A percentile compares a stretch with the other conserved stretches of the same genome.
phyloP scores from a whole-genome alignment of 345 rosid genomes.

The Populus davidiana region DNA sequence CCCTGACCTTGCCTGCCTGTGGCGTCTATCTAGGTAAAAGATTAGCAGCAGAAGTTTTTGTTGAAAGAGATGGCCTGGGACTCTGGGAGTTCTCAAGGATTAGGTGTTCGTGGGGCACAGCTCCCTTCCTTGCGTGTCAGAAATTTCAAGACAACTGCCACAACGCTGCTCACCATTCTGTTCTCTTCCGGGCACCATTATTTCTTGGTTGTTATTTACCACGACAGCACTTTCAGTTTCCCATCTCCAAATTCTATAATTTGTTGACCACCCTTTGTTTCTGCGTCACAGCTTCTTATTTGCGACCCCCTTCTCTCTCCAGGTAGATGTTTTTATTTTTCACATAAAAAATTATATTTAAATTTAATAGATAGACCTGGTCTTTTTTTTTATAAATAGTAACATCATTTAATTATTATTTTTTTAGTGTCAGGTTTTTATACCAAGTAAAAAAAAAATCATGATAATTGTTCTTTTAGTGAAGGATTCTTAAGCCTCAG shows the following conservation, averaged over 20 bases:
- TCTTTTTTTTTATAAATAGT: no score
- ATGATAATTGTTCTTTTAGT: no score
- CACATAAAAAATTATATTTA: no score
- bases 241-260: background rate
- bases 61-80: slow-evolving; percentile 30
- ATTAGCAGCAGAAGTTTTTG: slow-evolving; percentile 22
- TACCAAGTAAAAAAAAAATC: no score
- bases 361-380: no score
- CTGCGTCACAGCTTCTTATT: background rate
- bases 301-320: no score
- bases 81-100: slow-evolving; percentile 14
- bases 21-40: slow-evolving; percentile 22
- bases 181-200: slow-evolving; percentile 8
- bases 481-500: no score
- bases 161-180: background rate
- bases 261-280: slow-evolving; percentile 2
- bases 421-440: no score
- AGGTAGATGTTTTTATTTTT: no score
- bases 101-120: slow-evolving; percentile 10
- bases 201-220: background rate
- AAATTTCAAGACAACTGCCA: slow-evolving; percentile 17
- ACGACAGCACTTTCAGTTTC: slow-evolving; percentile 2
- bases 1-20: slow-evolving; percentile 22
- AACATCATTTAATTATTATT: no score
- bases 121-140: slow-evolving; percentile 13